Base-by-base conservation (phyloP, 2,329 filamentous ascomycete species). In the Fusarium circinatum region DNA sequence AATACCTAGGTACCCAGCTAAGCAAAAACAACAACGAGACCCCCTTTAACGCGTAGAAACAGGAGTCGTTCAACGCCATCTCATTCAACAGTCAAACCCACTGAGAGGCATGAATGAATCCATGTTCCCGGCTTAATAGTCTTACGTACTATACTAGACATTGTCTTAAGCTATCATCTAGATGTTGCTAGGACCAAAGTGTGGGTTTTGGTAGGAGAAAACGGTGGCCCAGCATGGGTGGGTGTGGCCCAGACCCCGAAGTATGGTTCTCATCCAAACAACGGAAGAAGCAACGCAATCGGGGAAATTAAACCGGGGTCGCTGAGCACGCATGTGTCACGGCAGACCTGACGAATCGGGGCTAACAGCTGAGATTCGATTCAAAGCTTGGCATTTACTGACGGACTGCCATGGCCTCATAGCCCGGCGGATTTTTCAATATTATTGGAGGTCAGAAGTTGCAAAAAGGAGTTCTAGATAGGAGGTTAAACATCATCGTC, bases 261-360 rank as follows among this genome's bases (percentile, higher is more conserved):
- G 22, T 61, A 52, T 62, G 48, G 44, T 44, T 60, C 65, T 62
- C 48, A 45, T 73, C 55, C 57, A 65, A 41, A 42, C 60, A 42
- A 56, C 59, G 60, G 56, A 47, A 65, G 65, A 74, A 65, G 71
- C 71, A 63, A 74, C 70, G 66, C 62, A 64, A 55, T 75, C 68
- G 57, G 68, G 71, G 71, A 74, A 72, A 75, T 74, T 75, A 61
- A 51, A 68, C 66, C 30, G 45, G 66, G 70, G 66, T 32, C 18
- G 28, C 38, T 52, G 39, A 65, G 52, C 61, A 68, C 45, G 45
- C 62, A 55, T 39, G 55, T 68, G 71, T 59, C 57, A 49, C 58
- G 38, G 59, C 56, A 52, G 51, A 61, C 57, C 34, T 60, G 49
- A 62, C 71, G 63, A 74, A 74, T 74, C 67, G 56, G 59, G 62